Evolutionary conservation across 2,329 filamentous ascomycete genomes (phyloP).

Genomic region (Gaeumannomyces tritici): DNA sequence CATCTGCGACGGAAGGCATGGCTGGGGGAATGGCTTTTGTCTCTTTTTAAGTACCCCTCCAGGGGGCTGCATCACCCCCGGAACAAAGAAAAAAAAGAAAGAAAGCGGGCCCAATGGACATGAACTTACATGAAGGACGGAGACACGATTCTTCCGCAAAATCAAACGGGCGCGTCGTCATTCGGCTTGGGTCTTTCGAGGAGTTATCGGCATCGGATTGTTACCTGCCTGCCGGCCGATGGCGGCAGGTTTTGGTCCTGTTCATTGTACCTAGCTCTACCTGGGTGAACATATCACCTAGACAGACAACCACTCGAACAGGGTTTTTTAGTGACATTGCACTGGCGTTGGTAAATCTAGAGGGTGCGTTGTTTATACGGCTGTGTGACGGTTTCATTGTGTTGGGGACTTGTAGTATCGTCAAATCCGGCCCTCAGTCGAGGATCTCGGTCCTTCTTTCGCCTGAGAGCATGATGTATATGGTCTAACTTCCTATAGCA

Average conservation of each 20-base stretch:
- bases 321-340: not conserved
- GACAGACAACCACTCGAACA: not conserved
- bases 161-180: slow-evolving; percentile 1
- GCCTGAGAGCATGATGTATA: not conserved
- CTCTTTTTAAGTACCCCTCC: not conserved
- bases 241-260: not conserved
- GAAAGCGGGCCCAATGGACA: slow-evolving; percentile 2
- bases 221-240: not conserved
- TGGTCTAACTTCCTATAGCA: slow-evolving; percentile 11
- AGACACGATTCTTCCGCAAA: slow-evolving; percentile 2
- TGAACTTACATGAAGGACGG: slow-evolving; percentile 3
- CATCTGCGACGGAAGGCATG: slow-evolving; percentile 35
- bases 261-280: not conserved
- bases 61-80: not conserved
- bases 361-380: not conserved
- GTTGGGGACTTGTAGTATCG: no score
- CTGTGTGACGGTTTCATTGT: not conserved
- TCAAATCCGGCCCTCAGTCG: no score
- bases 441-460: not conserved
- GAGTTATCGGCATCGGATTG: slow-evolving; percentile 1
- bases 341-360: not conserved
- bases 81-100: slow-evolving; percentile 4
- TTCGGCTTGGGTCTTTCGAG: slow-evolving; percentile 4
- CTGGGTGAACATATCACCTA: not conserved
- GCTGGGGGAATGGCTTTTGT: slow-evolving; percentile 11